A percentile compares a stretch with the other conserved stretches of the same genome.
phyloP scores from a whole-genome alignment of 306 rosid genomes.

The Cucurbita ficifolia region DNA sequence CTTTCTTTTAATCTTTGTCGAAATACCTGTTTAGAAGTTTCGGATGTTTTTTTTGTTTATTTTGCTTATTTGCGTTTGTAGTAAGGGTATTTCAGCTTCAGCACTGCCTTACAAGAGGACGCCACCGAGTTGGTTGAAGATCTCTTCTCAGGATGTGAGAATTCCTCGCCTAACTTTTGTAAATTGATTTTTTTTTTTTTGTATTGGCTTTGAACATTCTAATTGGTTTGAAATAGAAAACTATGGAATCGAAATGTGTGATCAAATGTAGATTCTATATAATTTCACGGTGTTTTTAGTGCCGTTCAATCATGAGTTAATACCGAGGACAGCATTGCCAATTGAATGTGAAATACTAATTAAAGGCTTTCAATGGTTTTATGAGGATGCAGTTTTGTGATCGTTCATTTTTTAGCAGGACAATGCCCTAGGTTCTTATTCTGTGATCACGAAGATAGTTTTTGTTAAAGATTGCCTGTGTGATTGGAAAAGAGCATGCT shows the following conservation, averaged over 20 bases:
- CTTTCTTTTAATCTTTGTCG: background rate
- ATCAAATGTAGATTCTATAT: background rate
- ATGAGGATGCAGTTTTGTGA: background rate
- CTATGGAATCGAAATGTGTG: background rate
- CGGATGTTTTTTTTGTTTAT: background rate
- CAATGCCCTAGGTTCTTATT: background rate
- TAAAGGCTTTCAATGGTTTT: background rate
- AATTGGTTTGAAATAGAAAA: background rate
- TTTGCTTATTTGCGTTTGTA: constrained; percentile 13
- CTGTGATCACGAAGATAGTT: background rate
- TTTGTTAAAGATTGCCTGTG: background rate
- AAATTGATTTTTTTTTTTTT: background rate
- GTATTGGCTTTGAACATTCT: background rate
- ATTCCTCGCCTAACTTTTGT: background rate
- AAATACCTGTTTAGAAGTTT: background rate
- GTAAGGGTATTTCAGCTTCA: constrained; percentile 83
- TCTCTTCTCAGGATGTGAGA: constrained; percentile 58
- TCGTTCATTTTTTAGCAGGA: background rate
- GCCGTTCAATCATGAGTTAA: background rate
- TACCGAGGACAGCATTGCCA: background rate
- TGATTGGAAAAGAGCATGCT: too few relatives aligned
- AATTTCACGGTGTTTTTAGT: background rate
- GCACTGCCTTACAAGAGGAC: constrained; percentile 81
- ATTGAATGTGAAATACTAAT: background rate
- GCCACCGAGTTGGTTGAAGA: constrained; percentile 66